A percentile compares a stretch with the other conserved stretches of the same genome.
Conservation (phyloP, 257 asterid species). For the Solanum raphanifolium region DNA sequence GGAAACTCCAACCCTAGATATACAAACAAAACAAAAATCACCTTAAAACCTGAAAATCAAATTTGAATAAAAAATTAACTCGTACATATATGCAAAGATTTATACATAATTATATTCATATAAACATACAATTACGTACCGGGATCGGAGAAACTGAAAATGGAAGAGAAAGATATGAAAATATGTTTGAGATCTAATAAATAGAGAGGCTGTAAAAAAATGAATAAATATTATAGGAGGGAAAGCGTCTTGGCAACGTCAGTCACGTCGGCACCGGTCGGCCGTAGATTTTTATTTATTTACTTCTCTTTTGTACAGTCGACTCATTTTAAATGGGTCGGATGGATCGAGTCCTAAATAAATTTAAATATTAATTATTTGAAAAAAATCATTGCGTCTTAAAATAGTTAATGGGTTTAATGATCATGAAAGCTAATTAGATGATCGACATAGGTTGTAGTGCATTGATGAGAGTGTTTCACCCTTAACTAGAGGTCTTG, state of each 20-base stretch:
- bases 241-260: constrained; percentile 26
- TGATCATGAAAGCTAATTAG: no score
- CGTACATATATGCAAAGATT: not conserved
- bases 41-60: not conserved
- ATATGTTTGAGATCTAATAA: constrained; percentile 28
- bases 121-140: constrained; percentile 12
- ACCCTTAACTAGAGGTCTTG: no score
- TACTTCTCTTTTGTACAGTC: not conserved
- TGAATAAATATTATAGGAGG: constrained; percentile 6
- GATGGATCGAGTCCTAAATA: no score
- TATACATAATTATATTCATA: not conserved
- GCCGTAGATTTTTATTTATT: constrained; percentile 14
- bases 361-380: no score
- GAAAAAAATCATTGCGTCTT: fast-evolving
- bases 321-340: not conserved
- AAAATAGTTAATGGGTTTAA: no score
- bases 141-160: constrained; percentile 33
- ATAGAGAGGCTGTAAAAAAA: constrained; percentile 23
- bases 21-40: constrained; percentile 26
- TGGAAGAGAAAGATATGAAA: not conserved
- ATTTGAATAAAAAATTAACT: not conserved
- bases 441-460: no score
- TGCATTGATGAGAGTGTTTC: fast-evolving
- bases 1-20: constrained; percentile 5
- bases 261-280: constrained; percentile 27